These are phyloP conservation scores for Vaccinium macrocarpon DNA, from an alignment of 148 eudicot species.

Conservation along the genomic window DNA sequence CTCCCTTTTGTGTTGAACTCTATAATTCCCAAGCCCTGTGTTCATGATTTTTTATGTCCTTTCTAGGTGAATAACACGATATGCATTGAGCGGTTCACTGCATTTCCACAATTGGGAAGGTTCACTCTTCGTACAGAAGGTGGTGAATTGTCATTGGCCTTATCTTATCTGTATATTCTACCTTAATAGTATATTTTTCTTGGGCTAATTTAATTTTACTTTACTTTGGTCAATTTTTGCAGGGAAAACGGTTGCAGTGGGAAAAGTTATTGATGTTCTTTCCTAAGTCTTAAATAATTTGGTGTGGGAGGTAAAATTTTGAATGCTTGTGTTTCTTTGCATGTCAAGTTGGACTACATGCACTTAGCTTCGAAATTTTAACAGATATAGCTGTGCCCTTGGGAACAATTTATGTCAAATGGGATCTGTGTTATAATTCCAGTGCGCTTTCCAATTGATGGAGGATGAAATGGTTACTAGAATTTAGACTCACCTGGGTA, in stretches of 20 bases:
- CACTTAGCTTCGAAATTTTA: too few relatives aligned
- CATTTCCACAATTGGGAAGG: slow-evolving; percentile 56
- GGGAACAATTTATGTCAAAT: too few relatives aligned
- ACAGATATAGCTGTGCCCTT: too few relatives aligned
- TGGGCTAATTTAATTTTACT: not conserved
- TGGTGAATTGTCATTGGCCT: slow-evolving; percentile 6
- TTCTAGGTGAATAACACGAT: slow-evolving; percentile 45
- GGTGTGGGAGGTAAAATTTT: slow-evolving; percentile 28
- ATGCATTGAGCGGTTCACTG: slow-evolving; percentile 53
- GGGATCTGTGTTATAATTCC: too few relatives aligned
- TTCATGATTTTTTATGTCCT: not conserved
- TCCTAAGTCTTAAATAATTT: slow-evolving; percentile 32
- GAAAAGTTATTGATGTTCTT: slow-evolving; percentile 54
- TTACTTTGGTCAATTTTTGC: slow-evolving; percentile 4
- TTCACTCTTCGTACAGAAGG: slow-evolving; percentile 72
- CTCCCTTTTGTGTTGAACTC: too few relatives aligned
- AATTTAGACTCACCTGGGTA: too few relatives aligned
- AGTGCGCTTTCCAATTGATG: too few relatives aligned
- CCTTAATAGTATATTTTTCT: not conserved
- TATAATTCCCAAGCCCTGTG: not conserved
- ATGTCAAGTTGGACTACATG: too few relatives aligned
- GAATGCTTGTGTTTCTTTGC: too few relatives aligned
- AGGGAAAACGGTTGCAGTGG: slow-evolving; percentile 91
- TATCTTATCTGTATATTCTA: too few relatives aligned
- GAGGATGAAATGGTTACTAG: too few relatives aligned